phyloP scores from a whole-genome alignment of 352 stramenopile species.

The Phytophthora sp. region DNA sequence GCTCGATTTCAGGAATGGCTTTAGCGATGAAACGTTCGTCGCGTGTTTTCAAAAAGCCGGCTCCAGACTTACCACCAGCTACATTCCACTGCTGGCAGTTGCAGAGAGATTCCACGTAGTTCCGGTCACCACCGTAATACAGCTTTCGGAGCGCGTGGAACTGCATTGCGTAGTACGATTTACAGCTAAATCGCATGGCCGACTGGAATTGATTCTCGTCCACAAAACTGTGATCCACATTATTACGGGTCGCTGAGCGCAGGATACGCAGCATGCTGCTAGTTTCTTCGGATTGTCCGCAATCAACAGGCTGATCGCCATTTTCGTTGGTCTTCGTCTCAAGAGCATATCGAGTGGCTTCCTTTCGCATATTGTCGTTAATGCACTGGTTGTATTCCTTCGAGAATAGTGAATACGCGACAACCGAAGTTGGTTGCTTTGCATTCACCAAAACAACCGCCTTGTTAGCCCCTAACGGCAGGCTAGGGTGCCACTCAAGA shows the following conservation, averaged over 20 bases:
- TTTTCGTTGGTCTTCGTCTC: constrained; percentile 40
- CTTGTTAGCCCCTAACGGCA: constrained; percentile 74
- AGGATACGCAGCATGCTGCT: constrained; percentile 72
- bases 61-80: constrained; percentile 85
- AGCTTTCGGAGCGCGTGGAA: constrained; percentile 85
- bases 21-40: constrained; percentile 90
- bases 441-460: constrained; percentile 80
- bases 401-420: constrained; percentile 87
- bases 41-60: constrained; percentile 86
- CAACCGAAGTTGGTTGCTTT: constrained; percentile 82
- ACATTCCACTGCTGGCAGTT: constrained; percentile 89
- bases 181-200: constrained; percentile 84
- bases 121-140: constrained; percentile 85
- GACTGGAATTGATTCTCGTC: constrained; percentile 89
- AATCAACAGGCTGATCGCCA: constrained; percentile 31
- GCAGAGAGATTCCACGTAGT: constrained; percentile 89
- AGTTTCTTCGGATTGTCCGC: constrained; percentile 33
- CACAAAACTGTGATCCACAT: constrained; percentile 86
- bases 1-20: constrained; percentile 84
- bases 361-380: constrained; percentile 70
- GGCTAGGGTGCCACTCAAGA: constrained; percentile 80
- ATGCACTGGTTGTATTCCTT: constrained; percentile 80
- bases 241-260: constrained; percentile 71
- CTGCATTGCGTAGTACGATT: constrained; percentile 91
- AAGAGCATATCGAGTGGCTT: constrained; percentile 48